A percentile compares a stretch with the other conserved stretches of the same genome.
Evolutionary conservation across 257 asterid species (phyloP).

Genomic region (Salvia rosmarinus): DNA sequence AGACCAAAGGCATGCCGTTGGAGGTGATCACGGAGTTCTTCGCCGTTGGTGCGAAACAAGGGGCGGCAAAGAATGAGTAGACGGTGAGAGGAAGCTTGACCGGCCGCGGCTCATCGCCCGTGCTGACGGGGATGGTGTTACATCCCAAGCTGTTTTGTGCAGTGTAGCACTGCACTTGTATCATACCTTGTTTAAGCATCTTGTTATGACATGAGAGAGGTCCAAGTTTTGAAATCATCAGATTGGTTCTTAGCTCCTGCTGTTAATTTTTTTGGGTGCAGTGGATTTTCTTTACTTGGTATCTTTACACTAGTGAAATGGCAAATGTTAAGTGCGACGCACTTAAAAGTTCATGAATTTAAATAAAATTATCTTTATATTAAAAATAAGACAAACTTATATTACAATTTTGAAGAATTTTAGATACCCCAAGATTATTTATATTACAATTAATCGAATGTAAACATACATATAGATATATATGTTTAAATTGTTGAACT

Average conservation of each 20-base stretch:
- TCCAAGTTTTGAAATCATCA: neutral
- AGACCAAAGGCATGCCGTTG: conserved; percentile 88
- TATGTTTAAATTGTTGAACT: too few relatives aligned
- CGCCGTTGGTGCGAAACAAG: conserved; percentile 74
- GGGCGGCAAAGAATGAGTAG: conserved; percentile 43
- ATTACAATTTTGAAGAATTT: too few relatives aligned
- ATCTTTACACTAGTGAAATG: neutral
- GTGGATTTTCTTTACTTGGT: neutral
- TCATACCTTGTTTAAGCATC: neutral
- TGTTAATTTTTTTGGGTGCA: neutral
- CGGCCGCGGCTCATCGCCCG: neutral
- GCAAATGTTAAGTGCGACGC: too few relatives aligned
- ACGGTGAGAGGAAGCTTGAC: neutral
- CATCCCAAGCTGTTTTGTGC: conserved; percentile 6
- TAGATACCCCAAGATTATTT: too few relatives aligned
- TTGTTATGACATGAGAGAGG: neutral
- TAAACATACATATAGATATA: too few relatives aligned
- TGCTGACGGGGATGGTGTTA: neutral
- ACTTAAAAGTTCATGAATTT: too few relatives aligned
- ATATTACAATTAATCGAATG: too few relatives aligned
- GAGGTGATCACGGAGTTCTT: conserved; percentile 87
- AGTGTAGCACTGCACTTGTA: conserved; percentile 16
- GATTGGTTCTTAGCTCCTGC: neutral
- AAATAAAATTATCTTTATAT: too few relatives aligned
- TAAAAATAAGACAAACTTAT: too few relatives aligned